Evolutionary conservation across 352 stramenopile genomes (phyloP).

Genomic region (Pythium aphanidermatum): DNA sequence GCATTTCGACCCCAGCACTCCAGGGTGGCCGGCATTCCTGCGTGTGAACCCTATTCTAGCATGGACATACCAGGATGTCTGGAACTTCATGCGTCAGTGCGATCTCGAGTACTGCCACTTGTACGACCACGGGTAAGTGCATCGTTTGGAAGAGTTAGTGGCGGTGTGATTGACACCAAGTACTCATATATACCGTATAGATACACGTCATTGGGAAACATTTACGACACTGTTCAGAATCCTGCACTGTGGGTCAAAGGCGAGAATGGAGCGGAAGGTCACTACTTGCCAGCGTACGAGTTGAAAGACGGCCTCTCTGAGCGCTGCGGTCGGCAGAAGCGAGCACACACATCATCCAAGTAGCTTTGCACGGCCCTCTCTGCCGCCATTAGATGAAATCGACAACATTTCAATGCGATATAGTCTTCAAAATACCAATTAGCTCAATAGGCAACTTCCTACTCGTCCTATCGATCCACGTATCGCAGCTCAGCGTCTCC

Average conservation of each 20-base stretch:
- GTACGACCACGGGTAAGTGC: conserved; percentile 83
- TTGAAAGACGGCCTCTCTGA: conserved; percentile 65
- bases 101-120: conserved; percentile 85
- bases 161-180: too few species aligned
- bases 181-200: conserved; percentile 7
- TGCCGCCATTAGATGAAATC: too few species aligned
- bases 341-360: conserved; percentile 64
- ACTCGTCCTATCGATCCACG: too few species aligned
- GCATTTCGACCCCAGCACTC: conserved; percentile 79
- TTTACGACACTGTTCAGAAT: conserved; percentile 94
- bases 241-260: conserved; percentile 80
- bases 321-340: conserved; percentile 72
- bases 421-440: too few species aligned
- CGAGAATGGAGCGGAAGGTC: conserved; percentile 39
- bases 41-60: conserved; percentile 97
- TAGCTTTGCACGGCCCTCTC: conserved; percentile 2
- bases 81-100: conserved; percentile 88
- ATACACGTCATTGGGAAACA: conserved; percentile 92
- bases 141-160: not conserved
- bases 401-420: too few species aligned
- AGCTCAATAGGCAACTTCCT: too few species aligned
- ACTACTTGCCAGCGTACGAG: conserved; percentile 68
- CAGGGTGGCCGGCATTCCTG: conserved; percentile 94
- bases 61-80: conserved; percentile 96
- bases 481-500: conserved; percentile 3